Evolutionary conservation across 2,329 filamentous ascomycete species (phyloP), one percentile per base, ranked within the genome.

Genomic region (Aspergillus nomiae): DNA sequence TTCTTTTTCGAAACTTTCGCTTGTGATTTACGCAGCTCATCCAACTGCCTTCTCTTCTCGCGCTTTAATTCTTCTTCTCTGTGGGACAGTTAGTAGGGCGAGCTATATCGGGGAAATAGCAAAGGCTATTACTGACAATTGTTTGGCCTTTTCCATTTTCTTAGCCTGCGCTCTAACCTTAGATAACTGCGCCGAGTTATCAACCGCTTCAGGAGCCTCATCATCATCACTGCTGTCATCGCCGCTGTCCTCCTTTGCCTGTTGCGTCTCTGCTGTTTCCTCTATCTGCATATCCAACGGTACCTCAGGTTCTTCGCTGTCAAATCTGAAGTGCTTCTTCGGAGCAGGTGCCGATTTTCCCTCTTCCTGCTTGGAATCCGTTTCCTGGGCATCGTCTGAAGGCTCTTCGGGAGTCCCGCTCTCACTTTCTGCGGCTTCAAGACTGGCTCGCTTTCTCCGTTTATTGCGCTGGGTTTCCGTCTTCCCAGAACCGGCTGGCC

Each of bases 191-290:
- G 74, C 72, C 45, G 78, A 76, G 64, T 80, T 81, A 50, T 79
- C 74, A 45, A 81, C 70, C 14, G 74, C 70, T 64, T 81, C 78
- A 11, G 78, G 78, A n/a, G 78, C 78, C n/a, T 77, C 76, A 60
- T 80, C 78, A 53, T 78, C 77, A 57, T 41, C 38, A 26, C 56
- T 58, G 26, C 38, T 41, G 26, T 63, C 61, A 14, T 76, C 74
- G 54, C 72, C 74, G 28, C 71, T 72, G n/a, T 72, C 71, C 46
- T 74, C 70, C 7, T 73, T 72, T 3, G 71, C 67, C 21, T 65
- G 59, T 46, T 68, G 61, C 34, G 64, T 63, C 56, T 73, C 63
- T 26, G 65, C 60, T 4, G 64, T 62, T 43, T 70, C 64, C 54
- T 74, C 70, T 2, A 56, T 58, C 46, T 64, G 62, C 51, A 62